Evolutionary conservation across 169 alveolate genomes (phyloP).

Genomic region (Plasmodium yoelii): DNA sequence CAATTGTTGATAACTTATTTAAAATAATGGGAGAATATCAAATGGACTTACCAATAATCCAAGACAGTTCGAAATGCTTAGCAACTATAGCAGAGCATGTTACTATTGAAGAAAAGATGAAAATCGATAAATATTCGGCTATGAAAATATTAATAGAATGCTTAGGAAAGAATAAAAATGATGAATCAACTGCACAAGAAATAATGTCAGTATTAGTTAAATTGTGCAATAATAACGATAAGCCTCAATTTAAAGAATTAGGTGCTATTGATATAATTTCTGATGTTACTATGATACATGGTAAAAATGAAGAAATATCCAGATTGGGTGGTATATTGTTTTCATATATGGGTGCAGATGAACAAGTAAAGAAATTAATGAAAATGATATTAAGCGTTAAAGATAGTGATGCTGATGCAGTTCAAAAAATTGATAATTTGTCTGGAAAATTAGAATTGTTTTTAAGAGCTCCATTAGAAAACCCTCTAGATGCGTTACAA

Average conservation of each 20-base stretch:
- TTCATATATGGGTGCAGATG: constrained; percentile 93
- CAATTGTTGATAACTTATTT: constrained; percentile 76
- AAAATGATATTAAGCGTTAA: constrained; percentile 87
- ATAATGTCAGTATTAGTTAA: constrained; percentile 82
- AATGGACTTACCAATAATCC: constrained; percentile 78
- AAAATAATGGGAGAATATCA: constrained; percentile 80
- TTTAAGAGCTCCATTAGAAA: constrained; percentile 90
- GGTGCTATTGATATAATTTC: constrained; percentile 91
- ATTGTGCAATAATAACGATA: constrained; percentile 80
- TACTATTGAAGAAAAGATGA: constrained; percentile 58
- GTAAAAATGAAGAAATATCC: constrained; percentile 87
- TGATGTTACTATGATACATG: constrained; percentile 89
- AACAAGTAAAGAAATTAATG: constrained; percentile 91
- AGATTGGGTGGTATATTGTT: constrained; percentile 90
- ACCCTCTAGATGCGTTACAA: constrained; percentile 91
- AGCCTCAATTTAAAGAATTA: constrained; percentile 83
- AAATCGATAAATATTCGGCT: constrained; percentile 78
- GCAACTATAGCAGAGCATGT: constrained; percentile 77
- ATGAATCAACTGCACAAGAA: constrained; percentile 81
- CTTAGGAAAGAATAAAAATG: constrained; percentile 85
- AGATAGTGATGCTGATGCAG: constrained; percentile 84
- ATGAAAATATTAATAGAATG: constrained; percentile 82
- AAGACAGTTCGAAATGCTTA: constrained; percentile 77
- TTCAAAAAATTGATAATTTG: constrained; percentile 88
- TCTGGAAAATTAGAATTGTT: constrained; percentile 90